These are phyloP conservation scores for Baorangia bicolor DNA, from an alignment of 768 basidiomycete genomes.

Conservation along the genomic window DNA sequence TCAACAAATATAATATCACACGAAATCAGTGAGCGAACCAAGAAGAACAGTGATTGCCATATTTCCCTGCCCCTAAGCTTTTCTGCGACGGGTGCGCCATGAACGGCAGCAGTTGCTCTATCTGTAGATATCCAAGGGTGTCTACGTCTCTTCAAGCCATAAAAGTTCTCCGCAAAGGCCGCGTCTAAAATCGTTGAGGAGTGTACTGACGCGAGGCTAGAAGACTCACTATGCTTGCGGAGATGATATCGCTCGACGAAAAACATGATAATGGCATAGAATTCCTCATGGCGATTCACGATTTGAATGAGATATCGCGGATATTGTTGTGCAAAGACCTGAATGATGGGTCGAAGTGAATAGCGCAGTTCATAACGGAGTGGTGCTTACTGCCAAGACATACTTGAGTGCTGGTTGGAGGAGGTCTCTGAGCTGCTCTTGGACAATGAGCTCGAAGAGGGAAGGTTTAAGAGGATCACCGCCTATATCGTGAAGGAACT, in stretches of 20 bases:
- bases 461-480: constrained; percentile 75
- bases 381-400: constrained; percentile 72
- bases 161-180: constrained; percentile 95
- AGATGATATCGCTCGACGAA: constrained; percentile 92
- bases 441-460: constrained; percentile 88
- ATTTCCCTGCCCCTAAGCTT: constrained; percentile 66
- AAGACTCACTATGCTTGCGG: constrained; percentile 69
- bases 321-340: constrained; percentile 95
- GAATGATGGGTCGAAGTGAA: background rate
- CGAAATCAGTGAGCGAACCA: constrained; percentile 52
- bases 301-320: constrained; percentile 89
- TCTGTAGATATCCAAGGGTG: constrained; percentile 69
- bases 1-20: background rate
- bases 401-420: constrained; percentile 95
- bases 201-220: background rate
- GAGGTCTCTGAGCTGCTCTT: constrained; percentile 89
- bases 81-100: constrained; percentile 62
- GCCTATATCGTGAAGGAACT: constrained; percentile 79
- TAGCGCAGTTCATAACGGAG: background rate
- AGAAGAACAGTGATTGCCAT: constrained; percentile 71
- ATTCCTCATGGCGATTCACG: constrained; percentile 95
- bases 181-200: constrained; percentile 55
- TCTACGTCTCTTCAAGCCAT: constrained; percentile 81
- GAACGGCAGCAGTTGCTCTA: constrained; percentile 64
- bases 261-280: constrained; percentile 87